Conservation (phyloP, 805 yeast genomes). For the Jamesozyma spencerorum region DNA sequence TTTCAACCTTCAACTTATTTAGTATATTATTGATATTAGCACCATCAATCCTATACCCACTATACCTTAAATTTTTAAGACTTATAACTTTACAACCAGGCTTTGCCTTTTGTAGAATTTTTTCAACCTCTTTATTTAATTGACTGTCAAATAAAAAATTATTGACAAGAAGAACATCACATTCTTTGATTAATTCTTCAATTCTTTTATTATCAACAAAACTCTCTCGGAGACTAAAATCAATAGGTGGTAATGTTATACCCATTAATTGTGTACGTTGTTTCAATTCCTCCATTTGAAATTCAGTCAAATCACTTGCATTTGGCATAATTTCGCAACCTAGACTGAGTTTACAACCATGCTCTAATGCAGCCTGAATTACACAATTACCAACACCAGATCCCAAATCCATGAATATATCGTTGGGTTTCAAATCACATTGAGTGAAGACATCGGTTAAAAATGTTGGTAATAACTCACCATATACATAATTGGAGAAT, state of each 20-base stretch:
- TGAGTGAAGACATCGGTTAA: conserved; percentile 54
- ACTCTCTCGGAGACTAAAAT: conserved; percentile 56
- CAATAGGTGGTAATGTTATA: conserved; percentile 44
- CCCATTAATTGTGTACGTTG: conserved; percentile 58
- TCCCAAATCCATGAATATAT: conserved; percentile 77
- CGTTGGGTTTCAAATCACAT: conserved; percentile 44
- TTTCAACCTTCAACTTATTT: conserved; percentile 55
- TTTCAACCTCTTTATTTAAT: conserved; percentile 58
- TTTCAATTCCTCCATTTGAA: conserved; percentile 50
- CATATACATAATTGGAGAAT: conserved; percentile 84
- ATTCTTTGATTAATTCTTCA: conserved; percentile 41
- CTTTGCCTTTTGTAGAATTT: conserved; percentile 51
- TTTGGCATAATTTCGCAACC: conserved; percentile 87
- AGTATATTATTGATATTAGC: conserved; percentile 48
- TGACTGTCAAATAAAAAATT: conserved; percentile 77
- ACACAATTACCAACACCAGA: conserved; percentile 93
- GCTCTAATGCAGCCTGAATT: conserved; percentile 79
- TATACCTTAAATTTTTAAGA: conserved; percentile 69
- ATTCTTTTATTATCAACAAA: conserved; percentile 62
- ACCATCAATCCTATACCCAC: conserved; percentile 52
- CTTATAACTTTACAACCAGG: conserved; percentile 75
- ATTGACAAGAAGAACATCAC: conserved; percentile 70
- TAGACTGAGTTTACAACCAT: conserved; percentile 64
- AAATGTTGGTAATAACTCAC: conserved; percentile 77
- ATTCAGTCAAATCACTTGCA: conserved; percentile 59